Base-by-base conservation (phyloP, 768 basidiomycete species). In the Cystobasidium tubakii region DNA sequence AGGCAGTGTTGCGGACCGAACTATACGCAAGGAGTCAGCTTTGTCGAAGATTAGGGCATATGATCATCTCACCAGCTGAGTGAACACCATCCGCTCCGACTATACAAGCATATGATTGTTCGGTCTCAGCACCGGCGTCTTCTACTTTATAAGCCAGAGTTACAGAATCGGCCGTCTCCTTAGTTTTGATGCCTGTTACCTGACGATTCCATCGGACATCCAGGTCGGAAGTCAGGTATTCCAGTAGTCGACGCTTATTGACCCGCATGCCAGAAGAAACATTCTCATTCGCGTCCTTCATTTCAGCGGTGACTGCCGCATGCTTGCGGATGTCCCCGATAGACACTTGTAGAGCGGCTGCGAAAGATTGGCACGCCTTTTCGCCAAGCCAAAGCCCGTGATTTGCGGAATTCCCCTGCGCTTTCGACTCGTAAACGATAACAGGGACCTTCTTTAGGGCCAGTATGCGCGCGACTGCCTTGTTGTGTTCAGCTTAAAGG, bases 81-180 rank as follows among this genome's bases (percentile, higher is more conserved):
- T 71, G 69, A 9, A 71, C 69, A 23, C 69, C 69, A 44, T 71
- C 69, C 6, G 69, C 69, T 4, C 50, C 69, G 10, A 71, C 43
- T 19, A 50, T 19, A 17, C 10, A 6, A 62, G 19, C 10, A 71
- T 15, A 42, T 4, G 69, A 13, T 34, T 44, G 19, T 29, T 34
- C 33, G 4, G 60, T 25, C 17, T 53, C 27, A 15, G 10, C 4
- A 19, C 29, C 54, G 50, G 27, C 69, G n/a, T 71, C 53, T 46
- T 25, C 69, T 12, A 10, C 50, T 43, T 15, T 36, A n/a, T 15
- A 4, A n/a, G 2, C 23, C 54, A 55, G 10, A 4, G 15, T 36
- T 39, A 23, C 53, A 23, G 42, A 43, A 3, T 46, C 12, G 33
- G 3, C 63, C 63, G 1, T 17, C 34, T 13, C 25, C 9, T 12